phyloP scores from a whole-genome alignment of 495 filamentous ascomycete species.

The Xylaria nigripes region DNA sequence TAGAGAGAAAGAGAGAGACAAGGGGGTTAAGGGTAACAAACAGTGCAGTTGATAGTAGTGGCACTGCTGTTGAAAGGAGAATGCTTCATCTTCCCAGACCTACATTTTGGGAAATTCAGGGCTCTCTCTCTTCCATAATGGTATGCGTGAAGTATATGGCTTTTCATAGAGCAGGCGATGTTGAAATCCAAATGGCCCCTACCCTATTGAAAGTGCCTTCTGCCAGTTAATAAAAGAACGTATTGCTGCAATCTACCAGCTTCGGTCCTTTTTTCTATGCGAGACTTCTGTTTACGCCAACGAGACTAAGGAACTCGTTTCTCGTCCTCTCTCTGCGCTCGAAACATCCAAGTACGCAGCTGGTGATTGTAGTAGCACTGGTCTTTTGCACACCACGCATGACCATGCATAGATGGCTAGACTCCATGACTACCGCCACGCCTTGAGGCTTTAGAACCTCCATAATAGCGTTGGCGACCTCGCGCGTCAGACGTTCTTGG shows the following conservation, averaged over 20 bases:
- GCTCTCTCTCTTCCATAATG: slow-evolving; percentile 1
- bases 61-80: slow-evolving; percentile 10
- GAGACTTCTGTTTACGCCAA: slow-evolving; percentile 52
- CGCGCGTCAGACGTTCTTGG: slow-evolving; percentile 90
- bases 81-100: not conserved
- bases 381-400: slow-evolving; percentile 93
- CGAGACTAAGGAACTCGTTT: slow-evolving; percentile 83
- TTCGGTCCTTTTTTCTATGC: not conserved
- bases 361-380: slow-evolving; percentile 78
- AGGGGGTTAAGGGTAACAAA: slow-evolving; percentile 14
- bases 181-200: slow-evolving; percentile 23
- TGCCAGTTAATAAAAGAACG: not conserved
- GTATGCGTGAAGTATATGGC: slow-evolving; percentile 7
- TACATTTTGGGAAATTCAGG: slow-evolving; percentile 12
- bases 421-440: slow-evolving; percentile 96
- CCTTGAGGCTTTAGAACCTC: slow-evolving; percentile 91
- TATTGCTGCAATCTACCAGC: not conserved
- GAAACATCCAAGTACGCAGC: slow-evolving; percentile 93
- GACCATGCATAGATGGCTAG: slow-evolving; percentile 96
- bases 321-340: slow-evolving; percentile 85
- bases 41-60: slow-evolving; percentile 11
- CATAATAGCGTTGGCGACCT: slow-evolving; percentile 88
- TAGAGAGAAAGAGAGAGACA: too few relatives aligned
- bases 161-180: slow-evolving; percentile 17
- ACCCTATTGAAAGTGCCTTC: not conserved